Evolutionary conservation across 192 early-diverging fungal species (phyloP), one percentile per base, ranked within the genome.

Genomic region (Gonapodya prolifera): DNA sequence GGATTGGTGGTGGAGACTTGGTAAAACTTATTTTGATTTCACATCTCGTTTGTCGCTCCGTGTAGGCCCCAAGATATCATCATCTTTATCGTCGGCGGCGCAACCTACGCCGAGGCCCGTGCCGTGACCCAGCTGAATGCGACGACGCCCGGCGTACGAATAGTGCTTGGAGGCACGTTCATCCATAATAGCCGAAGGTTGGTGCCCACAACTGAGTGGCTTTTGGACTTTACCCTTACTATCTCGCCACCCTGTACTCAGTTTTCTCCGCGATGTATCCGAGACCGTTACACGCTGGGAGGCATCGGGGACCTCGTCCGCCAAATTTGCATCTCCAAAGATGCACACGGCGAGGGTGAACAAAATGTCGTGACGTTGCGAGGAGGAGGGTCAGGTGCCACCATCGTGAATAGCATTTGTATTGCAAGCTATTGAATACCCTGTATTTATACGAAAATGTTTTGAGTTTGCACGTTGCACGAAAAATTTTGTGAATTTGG

Each of bases 81-180:
- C 75, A 87, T 98, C 23, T 98, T 99, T 85, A 92, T 99, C 75
- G 86, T 97, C 70, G 98, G 98, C 31, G 98, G 98, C n/a, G 87
- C 88, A 0, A 99, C 96, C 0, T 93, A 93, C 82, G 96, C 95
- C 69, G 98, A 99, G 78, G 94, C 95, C 18, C 83, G 91, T 69
- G 93, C 94, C 78, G 88, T 98, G 69, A 84, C 91, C 35, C 90
- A 92, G 85, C 83, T 99, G 1, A 98, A 98, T 82, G 81, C 78
- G 69, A 69, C 87, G 1, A 89, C 85, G 13, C 89, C 93, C 28
- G 94, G 93, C 30, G 86, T 93, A 28, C 86, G 93, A 1, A 83
- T 98, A 69, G 84, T 98, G 70, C 84, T 99, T 1, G 98, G 98
- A n/a, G 94, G 96, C 17, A 97, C 94, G 1, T 92, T 86, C 2